Conservation (phyloP, 2,329 filamentous ascomycete genomes). For the Apiospora saccharicola region DNA sequence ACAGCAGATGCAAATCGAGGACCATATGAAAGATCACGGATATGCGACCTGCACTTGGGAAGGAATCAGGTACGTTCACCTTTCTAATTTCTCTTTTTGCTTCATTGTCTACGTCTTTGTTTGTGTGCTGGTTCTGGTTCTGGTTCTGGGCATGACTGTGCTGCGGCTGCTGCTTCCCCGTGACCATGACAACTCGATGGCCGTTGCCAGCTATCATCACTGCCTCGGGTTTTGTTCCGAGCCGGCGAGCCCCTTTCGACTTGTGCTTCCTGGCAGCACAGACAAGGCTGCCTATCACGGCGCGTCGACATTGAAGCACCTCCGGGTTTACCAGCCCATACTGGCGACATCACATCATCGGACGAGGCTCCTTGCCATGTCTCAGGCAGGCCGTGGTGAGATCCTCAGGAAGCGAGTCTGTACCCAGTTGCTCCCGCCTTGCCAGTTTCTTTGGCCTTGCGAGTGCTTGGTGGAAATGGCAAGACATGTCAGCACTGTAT, state of each 20-base stretch:
- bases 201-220: not conserved
- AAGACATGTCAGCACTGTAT: too few relatives aligned
- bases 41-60: not conserved
- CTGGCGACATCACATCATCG: not conserved
- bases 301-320: too few relatives aligned
- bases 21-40: not conserved
- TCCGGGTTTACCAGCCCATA: too few relatives aligned
- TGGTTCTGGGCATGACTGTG: not conserved
- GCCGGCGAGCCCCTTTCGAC: not conserved
- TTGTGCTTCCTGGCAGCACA: not conserved
- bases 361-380: too few relatives aligned
- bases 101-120: not conserved
- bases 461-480: too few relatives aligned
- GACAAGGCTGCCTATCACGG: not conserved
- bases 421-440: too few relatives aligned
- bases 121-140: too few relatives aligned
- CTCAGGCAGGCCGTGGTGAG: too few relatives aligned
- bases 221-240: not conserved
- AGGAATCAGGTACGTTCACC: slow-evolving; percentile 20
- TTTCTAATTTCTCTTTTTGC: too few relatives aligned
- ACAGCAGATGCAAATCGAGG: not conserved
- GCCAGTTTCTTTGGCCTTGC: too few relatives aligned
- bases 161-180: not conserved
- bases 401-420: too few relatives aligned
- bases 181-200: not conserved